These are phyloP conservation scores for Coemansia sp. DNA, from an alignment of 192 early-diverging fungal genomes.

Conservation along the genomic window DNA sequence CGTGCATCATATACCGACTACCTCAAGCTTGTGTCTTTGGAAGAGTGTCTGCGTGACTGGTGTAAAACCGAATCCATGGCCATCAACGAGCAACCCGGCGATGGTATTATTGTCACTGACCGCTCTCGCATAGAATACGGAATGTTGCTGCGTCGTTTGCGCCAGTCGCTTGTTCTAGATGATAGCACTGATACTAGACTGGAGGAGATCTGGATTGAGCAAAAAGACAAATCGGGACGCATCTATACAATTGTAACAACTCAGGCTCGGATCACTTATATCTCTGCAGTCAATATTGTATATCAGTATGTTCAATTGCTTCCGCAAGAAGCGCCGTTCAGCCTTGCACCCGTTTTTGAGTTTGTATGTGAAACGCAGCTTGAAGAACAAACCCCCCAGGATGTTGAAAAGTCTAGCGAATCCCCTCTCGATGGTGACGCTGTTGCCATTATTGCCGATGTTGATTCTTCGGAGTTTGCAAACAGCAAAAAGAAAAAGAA, in stretches of 20 bases:
- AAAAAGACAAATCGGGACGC: constrained; percentile 41
- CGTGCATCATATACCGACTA: constrained; percentile 39
- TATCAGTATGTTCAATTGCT: constrained; percentile 73
- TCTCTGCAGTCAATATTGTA: constrained; percentile 65
- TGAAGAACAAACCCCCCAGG: background rate
- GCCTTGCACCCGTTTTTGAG: constrained; percentile 59
- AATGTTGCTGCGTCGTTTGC: constrained; percentile 17
- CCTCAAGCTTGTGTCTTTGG: constrained; percentile 48
- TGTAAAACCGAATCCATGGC: constrained; percentile 36
- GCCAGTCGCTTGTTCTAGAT: constrained; percentile 18
- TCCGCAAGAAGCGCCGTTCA: constrained; percentile 64
- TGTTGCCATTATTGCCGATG: background rate
- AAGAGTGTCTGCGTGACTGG: constrained; percentile 66
- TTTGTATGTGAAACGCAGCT: constrained; percentile 16
- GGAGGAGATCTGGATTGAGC: constrained; percentile 43
- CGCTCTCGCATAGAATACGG: constrained; percentile 27
- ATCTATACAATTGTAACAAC: constrained; percentile 65
- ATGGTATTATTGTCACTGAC: constrained; percentile 22
- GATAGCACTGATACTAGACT: constrained; percentile 30
- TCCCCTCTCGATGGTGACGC: background rate
- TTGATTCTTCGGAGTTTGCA: background rate
- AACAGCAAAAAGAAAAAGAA: constrained; percentile 11
- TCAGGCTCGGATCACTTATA: constrained; percentile 69
- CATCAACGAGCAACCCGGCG: background rate
- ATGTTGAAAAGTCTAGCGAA: background rate